phyloP scores from a whole-genome alignment of 2,329 filamentous ascomycete species.

The Venturia aucupariae region DNA sequence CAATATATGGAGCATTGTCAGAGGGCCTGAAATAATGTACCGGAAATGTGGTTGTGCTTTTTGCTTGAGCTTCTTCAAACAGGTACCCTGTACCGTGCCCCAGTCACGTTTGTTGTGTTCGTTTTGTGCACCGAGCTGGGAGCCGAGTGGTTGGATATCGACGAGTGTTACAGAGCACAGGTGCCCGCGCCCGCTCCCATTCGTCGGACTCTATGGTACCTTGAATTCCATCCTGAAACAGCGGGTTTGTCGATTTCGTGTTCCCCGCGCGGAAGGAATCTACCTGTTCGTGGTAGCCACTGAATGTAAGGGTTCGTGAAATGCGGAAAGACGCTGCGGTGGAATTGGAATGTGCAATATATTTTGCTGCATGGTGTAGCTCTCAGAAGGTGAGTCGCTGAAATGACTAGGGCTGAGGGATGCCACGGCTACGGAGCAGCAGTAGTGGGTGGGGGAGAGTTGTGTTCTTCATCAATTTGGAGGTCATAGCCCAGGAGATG shows the following conservation, averaged over 20 bases:
- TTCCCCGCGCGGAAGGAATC: not conserved
- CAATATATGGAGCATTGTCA: not conserved
- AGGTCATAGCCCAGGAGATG: not conserved
- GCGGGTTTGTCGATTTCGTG: not conserved
- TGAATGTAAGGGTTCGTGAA: not conserved
- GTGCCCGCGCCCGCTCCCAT: not conserved
- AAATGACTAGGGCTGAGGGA: not conserved
- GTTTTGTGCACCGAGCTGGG: conserved; percentile 1
- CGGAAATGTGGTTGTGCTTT: not conserved
- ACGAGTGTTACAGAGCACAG: not conserved
- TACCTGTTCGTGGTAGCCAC: not conserved
- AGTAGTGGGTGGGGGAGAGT: not conserved
- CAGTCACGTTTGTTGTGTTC: not conserved
- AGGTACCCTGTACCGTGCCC: not conserved
- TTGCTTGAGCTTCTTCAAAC: not conserved
- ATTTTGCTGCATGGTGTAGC: not conserved
- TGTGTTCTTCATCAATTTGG: conserved; percentile 3
- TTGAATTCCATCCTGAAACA: not conserved
- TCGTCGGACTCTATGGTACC: not conserved
- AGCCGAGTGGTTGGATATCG: not conserved
- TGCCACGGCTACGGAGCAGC: too few species aligned
- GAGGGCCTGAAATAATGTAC: not conserved
- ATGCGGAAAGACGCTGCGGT: not conserved
- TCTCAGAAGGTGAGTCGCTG: not conserved
- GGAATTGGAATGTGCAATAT: not conserved